phyloP scores from a whole-genome alignment of 2,329 filamentous ascomycete species.

The Penicillium sp. region DNA sequence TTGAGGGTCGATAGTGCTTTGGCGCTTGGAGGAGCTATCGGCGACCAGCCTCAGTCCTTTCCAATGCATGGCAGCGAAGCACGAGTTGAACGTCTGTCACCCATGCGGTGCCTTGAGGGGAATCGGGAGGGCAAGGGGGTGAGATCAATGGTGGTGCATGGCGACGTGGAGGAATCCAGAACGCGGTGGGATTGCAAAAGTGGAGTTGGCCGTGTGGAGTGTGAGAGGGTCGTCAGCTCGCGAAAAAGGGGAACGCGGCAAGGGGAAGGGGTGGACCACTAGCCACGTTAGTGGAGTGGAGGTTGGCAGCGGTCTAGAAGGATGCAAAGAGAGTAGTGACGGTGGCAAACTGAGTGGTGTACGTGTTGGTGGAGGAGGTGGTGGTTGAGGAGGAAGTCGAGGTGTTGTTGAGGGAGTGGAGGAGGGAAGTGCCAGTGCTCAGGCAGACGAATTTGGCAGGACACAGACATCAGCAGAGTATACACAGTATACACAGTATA shows the following conservation, averaged over 20 bases:
- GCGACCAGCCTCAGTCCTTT: conserved; percentile 43
- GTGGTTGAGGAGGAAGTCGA: too few species aligned
- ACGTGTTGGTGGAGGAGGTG: too few species aligned
- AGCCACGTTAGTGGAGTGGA: conserved; percentile 4
- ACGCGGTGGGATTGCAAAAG: conserved; percentile 26
- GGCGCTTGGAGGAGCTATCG: conserved; percentile 41
- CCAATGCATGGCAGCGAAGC: conserved; percentile 44
- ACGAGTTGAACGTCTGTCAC: conserved; percentile 16
- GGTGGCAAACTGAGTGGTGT: too few species aligned
- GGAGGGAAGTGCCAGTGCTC: too few species aligned
- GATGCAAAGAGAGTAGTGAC: too few species aligned
- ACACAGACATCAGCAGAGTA: too few species aligned
- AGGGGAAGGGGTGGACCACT: conserved; percentile 12
- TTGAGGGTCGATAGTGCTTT: conserved; percentile 35
- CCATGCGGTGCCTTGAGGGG: conserved; percentile 21
- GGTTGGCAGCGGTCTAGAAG: not conserved
- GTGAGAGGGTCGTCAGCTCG: conserved; percentile 24
- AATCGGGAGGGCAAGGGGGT: not conserved
- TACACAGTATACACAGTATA: too few species aligned
- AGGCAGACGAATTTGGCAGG: too few species aligned
- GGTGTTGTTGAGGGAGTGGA: too few species aligned
- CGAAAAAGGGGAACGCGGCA: conserved; percentile 29
- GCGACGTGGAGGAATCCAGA: conserved; percentile 27
- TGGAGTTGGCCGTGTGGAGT: conserved; percentile 12
- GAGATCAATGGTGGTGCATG: conserved; percentile 17